Base-by-base conservation (phyloP, 1,284 basidiomycete species). In the Cutaneotrichosporon mucoides region DNA sequence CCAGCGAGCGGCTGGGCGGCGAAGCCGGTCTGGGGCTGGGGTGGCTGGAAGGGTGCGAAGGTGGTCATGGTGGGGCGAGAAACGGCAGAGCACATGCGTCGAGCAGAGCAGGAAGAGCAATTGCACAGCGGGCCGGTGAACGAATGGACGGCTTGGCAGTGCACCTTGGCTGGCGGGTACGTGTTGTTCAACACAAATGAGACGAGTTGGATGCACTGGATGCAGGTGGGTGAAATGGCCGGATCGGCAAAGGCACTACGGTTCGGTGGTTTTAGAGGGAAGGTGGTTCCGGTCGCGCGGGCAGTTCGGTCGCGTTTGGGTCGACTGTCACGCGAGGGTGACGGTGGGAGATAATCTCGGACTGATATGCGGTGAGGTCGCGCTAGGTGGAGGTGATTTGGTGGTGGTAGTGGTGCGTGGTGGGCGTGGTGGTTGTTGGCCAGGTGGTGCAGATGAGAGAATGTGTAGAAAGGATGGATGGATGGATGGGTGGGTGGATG, bases 21-120 rank as follows among this genome's bases (percentile, higher is more conserved):
- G 38, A 40, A 40, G 24, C 24, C 24, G 24, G 24, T 24, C 24
- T 50, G 49, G 44, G 55, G 57, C 51, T 62, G 48, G 57, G 40
- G 51, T 9, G 42, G 42, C 55, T 55, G 57, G 62, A 66, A n/a
- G 62, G 48, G 10, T 7, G 49, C 55, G 16, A 61, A 55, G 40
- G 64, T 63, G 15, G 67, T 65, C 68, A 69, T 71, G 49, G 46
- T 53, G 54, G 48, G 41, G 42, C 16, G 15, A 12, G 49, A 10
- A 16, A 51, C 41, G 38, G 49, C 49, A 12, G 49, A 51, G 49
- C 49, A 51, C 49, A 51, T 51, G 38, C 49, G 49, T 35, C 49
- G 49, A 16, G 49, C 49, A 13, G 38, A 41, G 38, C 49, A 53
- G 35, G 44, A 6, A 15, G 40, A 16, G 15, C 35, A 46, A n/a